Conservation (phyloP, 352 stramenopile species). For the Phytophthora citrophthora region DNA sequence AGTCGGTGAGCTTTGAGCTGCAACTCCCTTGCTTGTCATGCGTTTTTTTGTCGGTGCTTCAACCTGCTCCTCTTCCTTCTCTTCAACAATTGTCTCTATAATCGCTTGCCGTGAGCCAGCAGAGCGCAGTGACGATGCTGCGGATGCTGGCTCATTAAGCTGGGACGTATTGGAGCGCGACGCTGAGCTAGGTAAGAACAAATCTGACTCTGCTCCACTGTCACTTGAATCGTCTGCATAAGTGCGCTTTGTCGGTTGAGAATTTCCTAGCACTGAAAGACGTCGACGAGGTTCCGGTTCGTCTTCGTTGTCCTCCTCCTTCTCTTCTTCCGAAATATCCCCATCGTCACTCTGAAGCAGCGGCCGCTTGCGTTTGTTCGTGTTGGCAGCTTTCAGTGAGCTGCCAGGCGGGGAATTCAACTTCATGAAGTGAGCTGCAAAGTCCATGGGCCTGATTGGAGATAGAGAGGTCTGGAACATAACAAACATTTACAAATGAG, state of each 20-base stretch:
- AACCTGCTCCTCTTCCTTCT: constrained; percentile 13
- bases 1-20: not conserved
- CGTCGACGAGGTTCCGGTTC: constrained; percentile 38
- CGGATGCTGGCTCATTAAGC: constrained; percentile 1
- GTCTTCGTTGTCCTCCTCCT: constrained; percentile 24
- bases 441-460: constrained; percentile 72
- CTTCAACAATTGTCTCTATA: constrained; percentile 20
- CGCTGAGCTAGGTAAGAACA: constrained; percentile 38
- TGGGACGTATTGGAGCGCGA: constrained; percentile 27
- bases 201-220: constrained; percentile 50
- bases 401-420: constrained; percentile 60
- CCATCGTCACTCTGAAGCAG: constrained; percentile 14
- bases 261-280: constrained; percentile 59
- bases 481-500: constrained; percentile 14
- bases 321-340: constrained; percentile 27
- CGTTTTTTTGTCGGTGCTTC: constrained; percentile 19
- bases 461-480: constrained; percentile 63
- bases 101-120: not conserved
- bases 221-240: constrained; percentile 65
- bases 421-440: constrained; percentile 61
- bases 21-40: constrained; percentile 4
- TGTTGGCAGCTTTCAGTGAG: constrained; percentile 39
- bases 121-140: constrained; percentile 17
- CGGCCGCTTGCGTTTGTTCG: constrained; percentile 50
- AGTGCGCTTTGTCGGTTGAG: constrained; percentile 42